A percentile compares a stretch with the other conserved stretches of the same genome.
These are phyloP conservation scores for Pestalotiopsis sp. DNA, from an alignment of 2,329 filamentous ascomycete species.

Conservation along the genomic window DNA sequence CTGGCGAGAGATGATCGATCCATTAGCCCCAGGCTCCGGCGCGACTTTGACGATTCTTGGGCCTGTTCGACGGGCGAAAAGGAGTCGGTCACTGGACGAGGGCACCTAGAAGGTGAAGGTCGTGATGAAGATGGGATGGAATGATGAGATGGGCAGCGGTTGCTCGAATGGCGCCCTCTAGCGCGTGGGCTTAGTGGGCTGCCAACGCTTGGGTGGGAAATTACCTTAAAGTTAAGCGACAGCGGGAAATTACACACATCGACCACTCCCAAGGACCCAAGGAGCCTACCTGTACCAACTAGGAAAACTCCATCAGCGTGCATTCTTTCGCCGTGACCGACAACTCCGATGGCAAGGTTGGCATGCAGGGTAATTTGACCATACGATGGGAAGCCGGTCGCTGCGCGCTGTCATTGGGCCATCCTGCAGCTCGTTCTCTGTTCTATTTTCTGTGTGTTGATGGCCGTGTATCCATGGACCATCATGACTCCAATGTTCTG, in stretches of 20 bases:
- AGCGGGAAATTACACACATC: conserved; percentile 24
- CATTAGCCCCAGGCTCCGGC: not conserved
- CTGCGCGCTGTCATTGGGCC: not conserved
- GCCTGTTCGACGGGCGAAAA: not conserved
- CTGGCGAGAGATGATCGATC: not conserved
- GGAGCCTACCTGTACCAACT: not conserved
- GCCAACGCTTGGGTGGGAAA: conserved; percentile 27
- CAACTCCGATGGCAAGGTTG: conserved; percentile 1
- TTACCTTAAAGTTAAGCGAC: conserved; percentile 33
- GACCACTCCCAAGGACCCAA: not conserved
- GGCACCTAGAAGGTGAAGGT: not conserved
- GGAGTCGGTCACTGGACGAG: not conserved
- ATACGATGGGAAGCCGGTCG: not conserved
- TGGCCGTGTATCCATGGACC: not conserved
- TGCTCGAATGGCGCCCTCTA: conserved; percentile 3
- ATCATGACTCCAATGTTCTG: not conserved
- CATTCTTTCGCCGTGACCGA: conserved; percentile 5
- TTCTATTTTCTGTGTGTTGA: not conserved
- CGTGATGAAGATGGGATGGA: not conserved
- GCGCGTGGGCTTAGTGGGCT: conserved; percentile 6
- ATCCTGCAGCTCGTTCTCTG: not conserved
- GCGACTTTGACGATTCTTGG: not conserved
- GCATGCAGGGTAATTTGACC: conserved; percentile 7
- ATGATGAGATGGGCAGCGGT: conserved; percentile 7
- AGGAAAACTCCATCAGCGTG: not conserved